Conservation (phyloP, 352 stramenopile genomes). For the Phytophthora fragariaefolia region DNA sequence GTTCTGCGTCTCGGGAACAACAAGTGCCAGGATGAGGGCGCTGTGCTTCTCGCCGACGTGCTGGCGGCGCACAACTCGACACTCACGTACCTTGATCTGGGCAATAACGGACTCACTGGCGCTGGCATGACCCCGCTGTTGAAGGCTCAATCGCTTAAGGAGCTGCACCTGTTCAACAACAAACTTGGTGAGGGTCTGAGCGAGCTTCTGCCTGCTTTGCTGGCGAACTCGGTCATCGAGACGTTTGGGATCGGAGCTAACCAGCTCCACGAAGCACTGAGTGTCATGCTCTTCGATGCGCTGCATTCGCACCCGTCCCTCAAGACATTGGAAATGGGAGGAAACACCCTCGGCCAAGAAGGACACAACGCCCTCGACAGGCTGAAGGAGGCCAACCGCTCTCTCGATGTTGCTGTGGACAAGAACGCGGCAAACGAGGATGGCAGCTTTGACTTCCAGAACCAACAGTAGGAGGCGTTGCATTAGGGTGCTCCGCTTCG, state of each 20-base stretch:
- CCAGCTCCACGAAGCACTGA: constrained; percentile 66
- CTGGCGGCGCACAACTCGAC: constrained; percentile 47
- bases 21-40: constrained; percentile 61
- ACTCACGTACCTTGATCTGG: constrained; percentile 68
- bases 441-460: constrained; percentile 53
- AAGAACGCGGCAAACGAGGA: constrained; percentile 82
- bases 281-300: constrained; percentile 64
- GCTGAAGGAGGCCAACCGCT: constrained; percentile 60
- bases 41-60: constrained; percentile 39
- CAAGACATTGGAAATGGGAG: constrained; percentile 85
- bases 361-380: constrained; percentile 69
- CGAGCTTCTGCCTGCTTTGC: constrained; percentile 56
- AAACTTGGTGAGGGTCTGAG: constrained; percentile 56
- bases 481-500: constrained; percentile 15
- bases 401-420: constrained; percentile 78
- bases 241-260: constrained; percentile 78
- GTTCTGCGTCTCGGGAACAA: constrained; percentile 67
- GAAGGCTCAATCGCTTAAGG: constrained; percentile 45
- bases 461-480: constrained; percentile 27
- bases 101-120: constrained; percentile 70
- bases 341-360: constrained; percentile 77
- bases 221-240: constrained; percentile 61
- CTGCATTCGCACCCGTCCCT: constrained; percentile 71
- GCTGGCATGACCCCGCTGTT: constrained; percentile 56
- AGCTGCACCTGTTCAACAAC: constrained; percentile 86